These are phyloP conservation scores for Spathaspora gorwiae DNA, from an alignment of 805 yeast genomes.

Conservation along the genomic window DNA sequence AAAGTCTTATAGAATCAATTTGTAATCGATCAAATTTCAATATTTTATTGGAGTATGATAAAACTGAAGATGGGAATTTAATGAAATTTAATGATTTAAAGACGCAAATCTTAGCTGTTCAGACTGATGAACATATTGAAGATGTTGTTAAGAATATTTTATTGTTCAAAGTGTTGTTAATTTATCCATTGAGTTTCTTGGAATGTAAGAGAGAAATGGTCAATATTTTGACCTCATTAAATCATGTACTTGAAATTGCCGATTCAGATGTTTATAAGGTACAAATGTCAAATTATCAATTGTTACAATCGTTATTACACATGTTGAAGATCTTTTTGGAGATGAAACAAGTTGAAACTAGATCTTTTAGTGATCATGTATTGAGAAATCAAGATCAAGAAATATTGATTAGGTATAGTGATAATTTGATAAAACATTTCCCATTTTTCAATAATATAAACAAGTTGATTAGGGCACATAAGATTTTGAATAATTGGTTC, in stretches of 20 bases:
- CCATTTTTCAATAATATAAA: constrained; percentile 24
- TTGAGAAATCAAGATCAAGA: constrained; percentile 7
- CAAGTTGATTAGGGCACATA: constrained; percentile 21
- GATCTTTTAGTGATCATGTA: neutral
- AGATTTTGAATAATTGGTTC: constrained; percentile 21
- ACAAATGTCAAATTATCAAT: constrained; percentile 27
- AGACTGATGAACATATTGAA: neutral
- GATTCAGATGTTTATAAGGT: constrained; percentile 13
- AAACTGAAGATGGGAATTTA: neutral
- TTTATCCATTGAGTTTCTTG: constrained; percentile 4
- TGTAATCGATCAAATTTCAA: constrained; percentile 9
- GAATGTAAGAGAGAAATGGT: constrained; percentile 10
- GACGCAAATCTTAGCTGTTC: neutral
- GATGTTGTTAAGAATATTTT: constrained; percentile 7
- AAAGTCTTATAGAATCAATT: constrained; percentile 2
- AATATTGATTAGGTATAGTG: constrained; percentile 13
- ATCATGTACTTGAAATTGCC: constrained; percentile 2
- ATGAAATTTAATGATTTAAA: neutral
- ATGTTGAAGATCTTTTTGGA: constrained; percentile 24
- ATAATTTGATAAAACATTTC: constrained; percentile 20
- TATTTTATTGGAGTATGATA: constrained; percentile 4
- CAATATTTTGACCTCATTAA: constrained; percentile 4
- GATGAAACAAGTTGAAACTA: constrained; percentile 10
- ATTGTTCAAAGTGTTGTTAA: constrained; percentile 11
- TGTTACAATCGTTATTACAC: constrained; percentile 28